These are phyloP conservation scores for Ceriops tagal DNA, from an alignment of 345 rosid species.

Conservation along the genomic window DNA sequence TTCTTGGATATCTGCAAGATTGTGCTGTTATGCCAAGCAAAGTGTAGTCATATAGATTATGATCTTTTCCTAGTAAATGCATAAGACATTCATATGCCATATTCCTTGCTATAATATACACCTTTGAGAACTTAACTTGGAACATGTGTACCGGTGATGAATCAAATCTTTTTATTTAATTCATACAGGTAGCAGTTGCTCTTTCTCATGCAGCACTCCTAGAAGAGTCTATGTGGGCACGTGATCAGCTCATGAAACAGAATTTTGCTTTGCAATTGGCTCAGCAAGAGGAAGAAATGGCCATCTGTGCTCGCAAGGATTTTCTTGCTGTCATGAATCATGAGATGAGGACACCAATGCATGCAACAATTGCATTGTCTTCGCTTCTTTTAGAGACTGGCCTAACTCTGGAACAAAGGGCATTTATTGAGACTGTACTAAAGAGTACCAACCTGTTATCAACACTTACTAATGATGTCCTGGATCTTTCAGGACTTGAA, in stretches of 20 bases:
- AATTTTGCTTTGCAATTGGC: constrained; percentile 75
- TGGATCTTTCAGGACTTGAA: constrained; percentile 89
- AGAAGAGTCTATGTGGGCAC: constrained; percentile 90
- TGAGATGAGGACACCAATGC: constrained; percentile 95
- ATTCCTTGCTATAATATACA: background rate
- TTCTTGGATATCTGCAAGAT: background rate
- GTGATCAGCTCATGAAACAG: constrained; percentile 78
- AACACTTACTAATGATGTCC: constrained; percentile 78
- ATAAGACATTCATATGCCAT: background rate
- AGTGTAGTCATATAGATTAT: background rate
- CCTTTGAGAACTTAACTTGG: background rate
- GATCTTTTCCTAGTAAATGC: background rate
- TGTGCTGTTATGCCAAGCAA: background rate
- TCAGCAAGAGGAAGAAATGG: constrained; percentile 85
- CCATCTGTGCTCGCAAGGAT: constrained; percentile 89
- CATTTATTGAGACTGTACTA: constrained; percentile 78
- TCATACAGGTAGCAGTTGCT: constrained; percentile 86
- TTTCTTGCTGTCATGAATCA: constrained; percentile 96
- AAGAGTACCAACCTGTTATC: constrained; percentile 91
- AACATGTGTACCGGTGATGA: constrained; percentile 6
- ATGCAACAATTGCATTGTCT: constrained; percentile 79
- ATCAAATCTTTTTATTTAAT: constrained; percentile 1
- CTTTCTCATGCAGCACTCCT: constrained; percentile 94
- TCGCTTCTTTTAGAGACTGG: constrained; percentile 88
- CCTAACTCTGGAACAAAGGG: constrained; percentile 71